Percentiles rank a stretch among this genome's conserved stretches.
phyloP scores from a whole-genome alignment of 176 grass and related monocot species.

The Triticum urartu region DNA sequence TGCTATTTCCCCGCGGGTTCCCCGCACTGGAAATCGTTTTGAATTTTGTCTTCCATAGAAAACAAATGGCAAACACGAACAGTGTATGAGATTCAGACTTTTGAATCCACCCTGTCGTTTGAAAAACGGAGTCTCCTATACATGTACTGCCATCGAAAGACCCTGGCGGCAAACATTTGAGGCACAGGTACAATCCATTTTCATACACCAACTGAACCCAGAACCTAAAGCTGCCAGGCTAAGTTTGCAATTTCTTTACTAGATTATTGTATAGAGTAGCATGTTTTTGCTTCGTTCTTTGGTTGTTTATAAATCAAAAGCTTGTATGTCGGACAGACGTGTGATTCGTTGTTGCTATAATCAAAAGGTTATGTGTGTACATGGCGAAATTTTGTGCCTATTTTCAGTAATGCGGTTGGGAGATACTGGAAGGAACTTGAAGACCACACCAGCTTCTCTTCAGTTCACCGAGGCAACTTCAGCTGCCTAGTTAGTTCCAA shows the following conservation, averaged over 20 bases:
- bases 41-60: background rate
- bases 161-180: background rate
- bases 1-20: background rate
- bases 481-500: background rate
- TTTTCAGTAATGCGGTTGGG: constrained; percentile 15
- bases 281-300: no score
- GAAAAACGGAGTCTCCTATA: background rate
- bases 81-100: background rate
- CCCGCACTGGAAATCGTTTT: background rate
- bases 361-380: background rate
- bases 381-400: background rate
- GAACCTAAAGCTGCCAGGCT: background rate
- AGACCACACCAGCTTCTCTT: background rate
- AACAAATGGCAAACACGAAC: background rate
- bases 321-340: background rate
- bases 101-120: background rate
- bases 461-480: background rate
- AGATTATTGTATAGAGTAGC: no score
- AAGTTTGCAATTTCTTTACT: background rate
- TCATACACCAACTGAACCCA: background rate
- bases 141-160: background rate
- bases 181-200: background rate
- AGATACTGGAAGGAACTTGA: background rate
- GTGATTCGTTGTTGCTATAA: background rate
- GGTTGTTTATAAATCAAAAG: no score